Conservation (phyloP, 495 filamentous ascomycete species). For the Podospora pseudopauciseta region DNA sequence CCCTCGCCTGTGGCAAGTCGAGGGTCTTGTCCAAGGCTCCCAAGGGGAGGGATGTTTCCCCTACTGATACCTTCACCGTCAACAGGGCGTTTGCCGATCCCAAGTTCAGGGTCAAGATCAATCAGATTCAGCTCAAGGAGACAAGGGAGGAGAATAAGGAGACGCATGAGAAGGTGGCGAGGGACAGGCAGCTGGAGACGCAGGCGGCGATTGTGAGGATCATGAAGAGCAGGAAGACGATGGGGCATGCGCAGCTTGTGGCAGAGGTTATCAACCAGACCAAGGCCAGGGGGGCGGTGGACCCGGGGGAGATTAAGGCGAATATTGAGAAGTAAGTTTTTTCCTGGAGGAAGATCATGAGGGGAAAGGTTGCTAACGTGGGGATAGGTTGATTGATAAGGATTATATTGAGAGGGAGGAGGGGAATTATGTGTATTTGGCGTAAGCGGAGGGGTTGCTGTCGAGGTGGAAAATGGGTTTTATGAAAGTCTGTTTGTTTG, state of each 20-base stretch:
- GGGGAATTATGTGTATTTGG: constrained; percentile 77
- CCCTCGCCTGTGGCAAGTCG: constrained; percentile 82
- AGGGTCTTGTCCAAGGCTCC: constrained; percentile 85
- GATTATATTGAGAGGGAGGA: constrained; percentile 89
- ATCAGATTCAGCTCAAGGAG: constrained; percentile 95
- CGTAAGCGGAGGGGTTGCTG: constrained; percentile 39
- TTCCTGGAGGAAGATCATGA: not conserved
- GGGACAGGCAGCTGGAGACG: constrained; percentile 89
- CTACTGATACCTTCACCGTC: constrained; percentile 74
- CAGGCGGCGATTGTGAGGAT: constrained; percentile 96
- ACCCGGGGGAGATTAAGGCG: constrained; percentile 83
- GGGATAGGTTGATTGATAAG: constrained; percentile 79
- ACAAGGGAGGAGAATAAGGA: constrained; percentile 83
- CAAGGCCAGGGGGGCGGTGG: constrained; percentile 74
- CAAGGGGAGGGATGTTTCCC: constrained; percentile 72
- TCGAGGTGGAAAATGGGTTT: too few species aligned
- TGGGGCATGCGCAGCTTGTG: constrained; percentile 77
- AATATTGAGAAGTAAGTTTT: constrained; percentile 85
- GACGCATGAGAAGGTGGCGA: constrained; percentile 83
- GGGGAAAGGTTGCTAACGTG: not conserved
- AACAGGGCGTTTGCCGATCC: constrained; percentile 72
- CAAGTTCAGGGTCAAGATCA: constrained; percentile 95
- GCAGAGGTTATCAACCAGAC: constrained; percentile 86
- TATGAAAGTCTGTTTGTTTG: too few species aligned
- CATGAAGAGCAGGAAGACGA: constrained; percentile 91